phyloP scores from a whole-genome alignment of 129 eudicot genomes.

The Smallanthus sonchifolius region DNA sequence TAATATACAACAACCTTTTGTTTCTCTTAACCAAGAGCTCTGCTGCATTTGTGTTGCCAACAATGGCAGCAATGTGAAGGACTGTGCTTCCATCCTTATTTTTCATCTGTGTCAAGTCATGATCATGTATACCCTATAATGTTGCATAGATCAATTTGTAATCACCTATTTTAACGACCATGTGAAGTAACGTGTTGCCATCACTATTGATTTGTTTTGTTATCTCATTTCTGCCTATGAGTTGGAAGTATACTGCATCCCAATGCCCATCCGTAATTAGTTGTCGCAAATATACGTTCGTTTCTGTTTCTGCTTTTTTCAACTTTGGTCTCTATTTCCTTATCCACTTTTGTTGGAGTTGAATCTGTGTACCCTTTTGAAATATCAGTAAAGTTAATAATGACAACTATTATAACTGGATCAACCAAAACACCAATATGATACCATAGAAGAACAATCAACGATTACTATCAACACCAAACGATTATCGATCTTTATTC shows the following conservation, averaged over 20 bases:
- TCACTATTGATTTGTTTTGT: not conserved
- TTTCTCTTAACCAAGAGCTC: slow-evolving; percentile 1
- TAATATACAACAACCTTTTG: not conserved
- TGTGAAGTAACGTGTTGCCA: slow-evolving; percentile 8
- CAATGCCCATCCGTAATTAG: too few relatives aligned
- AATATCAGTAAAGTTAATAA: too few relatives aligned
- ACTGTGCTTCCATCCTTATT: slow-evolving; percentile 14
- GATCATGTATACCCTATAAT: not conserved
- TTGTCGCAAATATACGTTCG: not conserved
- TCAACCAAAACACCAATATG: too few relatives aligned
- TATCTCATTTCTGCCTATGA: too few relatives aligned
- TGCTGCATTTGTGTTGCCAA: slow-evolving; percentile 3
- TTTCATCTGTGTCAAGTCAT: not conserved
- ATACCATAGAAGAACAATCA: too few relatives aligned
- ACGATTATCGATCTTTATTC: too few relatives aligned
- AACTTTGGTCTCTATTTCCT: not conserved
- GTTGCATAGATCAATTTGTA: not conserved
- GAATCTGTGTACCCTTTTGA: not conserved
- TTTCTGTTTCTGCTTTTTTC: not conserved
- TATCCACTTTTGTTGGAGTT: not conserved
- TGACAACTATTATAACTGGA: too few relatives aligned
- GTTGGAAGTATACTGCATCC: too few relatives aligned
- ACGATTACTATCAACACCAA: too few relatives aligned
- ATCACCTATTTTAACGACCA: not conserved
- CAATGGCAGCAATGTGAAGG: slow-evolving; percentile 18